Evolutionary conservation across 2,329 filamentous ascomycete species (phyloP).

Genomic region (Beauveria bassiana): DNA sequence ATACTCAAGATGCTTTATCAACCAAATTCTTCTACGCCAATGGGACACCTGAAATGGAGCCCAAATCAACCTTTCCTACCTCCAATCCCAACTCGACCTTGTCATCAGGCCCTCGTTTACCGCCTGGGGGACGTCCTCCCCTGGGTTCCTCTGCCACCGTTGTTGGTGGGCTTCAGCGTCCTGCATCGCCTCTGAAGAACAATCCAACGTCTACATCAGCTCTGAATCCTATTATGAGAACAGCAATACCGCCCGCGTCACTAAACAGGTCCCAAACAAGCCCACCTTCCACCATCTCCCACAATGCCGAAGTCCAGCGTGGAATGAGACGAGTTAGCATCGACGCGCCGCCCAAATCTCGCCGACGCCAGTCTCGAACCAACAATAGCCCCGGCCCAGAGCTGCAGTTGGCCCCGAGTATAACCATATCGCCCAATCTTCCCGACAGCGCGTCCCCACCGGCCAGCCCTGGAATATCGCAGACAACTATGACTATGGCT

Average conservation of each 20-base stretch:
- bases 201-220: slow-evolving; percentile 17
- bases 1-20: slow-evolving; percentile 31
- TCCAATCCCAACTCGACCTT: slow-evolving; percentile 37
- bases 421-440: slow-evolving; percentile 26
- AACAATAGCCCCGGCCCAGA: slow-evolving; percentile 32
- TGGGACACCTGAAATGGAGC: slow-evolving; percentile 43
- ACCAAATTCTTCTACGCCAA: slow-evolving; percentile 73
- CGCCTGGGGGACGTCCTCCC: slow-evolving; percentile 29
- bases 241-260: slow-evolving; percentile 17
- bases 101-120: slow-evolving; percentile 37
- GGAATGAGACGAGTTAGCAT: slow-evolving; percentile 36
- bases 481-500: slow-evolving; percentile 40
- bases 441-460: slow-evolving; percentile 32
- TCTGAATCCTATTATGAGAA: slow-evolving; percentile 15
- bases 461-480: slow-evolving; percentile 22
- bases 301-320: slow-evolving; percentile 14
- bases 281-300: slow-evolving; percentile 27
- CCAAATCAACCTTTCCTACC: slow-evolving; percentile 28
- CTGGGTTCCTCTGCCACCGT: slow-evolving; percentile 23
- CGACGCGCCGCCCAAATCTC: slow-evolving; percentile 29
- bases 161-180: slow-evolving; percentile 28
- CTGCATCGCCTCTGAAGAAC: slow-evolving; percentile 44
- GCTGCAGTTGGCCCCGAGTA: slow-evolving; percentile 26
- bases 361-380: slow-evolving; percentile 32
- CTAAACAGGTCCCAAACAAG: slow-evolving; percentile 24